Evolutionary conservation across 257 asterid species (phyloP).

Genomic region (Primulina tabacum): DNA sequence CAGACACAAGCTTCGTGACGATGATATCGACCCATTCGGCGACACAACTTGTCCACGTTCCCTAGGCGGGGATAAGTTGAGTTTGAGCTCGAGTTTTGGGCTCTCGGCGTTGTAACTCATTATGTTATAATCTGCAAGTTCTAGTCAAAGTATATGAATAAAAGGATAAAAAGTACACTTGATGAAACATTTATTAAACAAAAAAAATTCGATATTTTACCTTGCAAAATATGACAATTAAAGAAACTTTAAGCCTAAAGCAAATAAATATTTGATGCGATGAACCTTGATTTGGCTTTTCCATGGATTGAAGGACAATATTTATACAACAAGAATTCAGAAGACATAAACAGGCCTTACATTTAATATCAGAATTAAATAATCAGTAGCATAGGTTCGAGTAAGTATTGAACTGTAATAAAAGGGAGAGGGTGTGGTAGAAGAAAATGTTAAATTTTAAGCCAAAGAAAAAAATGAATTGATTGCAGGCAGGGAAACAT

Average conservation of each 20-base stretch:
- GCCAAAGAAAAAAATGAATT: slow-evolving; percentile 25
- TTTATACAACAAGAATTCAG: slow-evolving; percentile 26
- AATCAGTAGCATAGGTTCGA: slow-evolving; percentile 23
- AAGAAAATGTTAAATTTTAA: slow-evolving; percentile 10
- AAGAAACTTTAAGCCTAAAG: slow-evolving; percentile 11
- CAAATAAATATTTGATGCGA: slow-evolving; percentile 1
- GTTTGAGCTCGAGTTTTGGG: slow-evolving; percentile 42
- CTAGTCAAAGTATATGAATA: background rate
- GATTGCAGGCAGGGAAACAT: slow-evolving; percentile 26
- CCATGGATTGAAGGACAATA: slow-evolving; percentile 16
- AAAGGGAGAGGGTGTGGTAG: slow-evolving; percentile 32
- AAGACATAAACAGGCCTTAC: slow-evolving; percentile 30
- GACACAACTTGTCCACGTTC: slow-evolving; percentile 14
- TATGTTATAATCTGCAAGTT: background rate
- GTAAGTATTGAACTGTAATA: slow-evolving; percentile 21
- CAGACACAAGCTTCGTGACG: slow-evolving; percentile 41
- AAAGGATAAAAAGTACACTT: background rate
- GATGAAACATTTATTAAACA: background rate
- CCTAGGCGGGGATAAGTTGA: slow-evolving; percentile 42
- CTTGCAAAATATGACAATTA: slow-evolving; percentile 13
- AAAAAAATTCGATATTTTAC: slow-evolving; percentile 24
- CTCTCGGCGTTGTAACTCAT: slow-evolving; percentile 34
- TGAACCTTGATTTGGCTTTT: slow-evolving; percentile 25
- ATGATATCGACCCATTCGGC: slow-evolving; percentile 29
- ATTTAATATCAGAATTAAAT: slow-evolving; percentile 32